A percentile compares a stretch with the other conserved stretches of the same genome.
Conservation (phyloP, 2,329 filamentous ascomycete species). For the Pseudogymnoascus sp. region DNA sequence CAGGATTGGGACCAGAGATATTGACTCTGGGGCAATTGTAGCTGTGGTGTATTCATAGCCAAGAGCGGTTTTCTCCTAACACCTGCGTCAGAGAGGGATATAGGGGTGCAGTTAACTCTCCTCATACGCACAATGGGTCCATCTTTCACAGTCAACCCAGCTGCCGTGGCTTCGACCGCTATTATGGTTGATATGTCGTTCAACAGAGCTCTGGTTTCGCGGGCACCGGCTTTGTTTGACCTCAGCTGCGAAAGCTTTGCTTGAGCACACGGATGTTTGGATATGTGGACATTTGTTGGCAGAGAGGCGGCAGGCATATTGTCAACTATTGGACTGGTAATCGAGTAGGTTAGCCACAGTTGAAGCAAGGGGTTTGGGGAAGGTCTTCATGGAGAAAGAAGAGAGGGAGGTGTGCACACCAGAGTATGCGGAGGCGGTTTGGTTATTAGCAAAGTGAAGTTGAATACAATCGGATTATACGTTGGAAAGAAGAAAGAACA, state of each 20-base stretch:
- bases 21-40: conserved; percentile 50
- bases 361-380: conserved; percentile 8
- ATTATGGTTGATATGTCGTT: conserved; percentile 82
- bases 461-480: background rate
- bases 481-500: background rate
- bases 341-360: background rate
- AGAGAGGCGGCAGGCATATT: conserved; percentile 29
- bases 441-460: background rate
- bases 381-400: background rate
- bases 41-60: conserved; percentile 66
- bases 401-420: background rate
- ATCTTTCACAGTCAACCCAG: conserved; percentile 47
- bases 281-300: conserved; percentile 64
- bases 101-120: background rate
- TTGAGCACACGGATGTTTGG: conserved; percentile 73
- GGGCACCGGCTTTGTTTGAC: conserved; percentile 58
- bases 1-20: conserved; percentile 87
- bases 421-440: background rate
- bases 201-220: conserved; percentile 72
- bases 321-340: background rate
- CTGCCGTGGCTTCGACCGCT: conserved; percentile 69
- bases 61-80: conserved; percentile 67
- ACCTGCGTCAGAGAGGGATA: background rate
- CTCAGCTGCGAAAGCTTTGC: conserved; percentile 88
- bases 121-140: conserved; percentile 51